Evolutionary conservation across 805 yeast species (phyloP).

Genomic region (Priceomyces melissophilus): DNA sequence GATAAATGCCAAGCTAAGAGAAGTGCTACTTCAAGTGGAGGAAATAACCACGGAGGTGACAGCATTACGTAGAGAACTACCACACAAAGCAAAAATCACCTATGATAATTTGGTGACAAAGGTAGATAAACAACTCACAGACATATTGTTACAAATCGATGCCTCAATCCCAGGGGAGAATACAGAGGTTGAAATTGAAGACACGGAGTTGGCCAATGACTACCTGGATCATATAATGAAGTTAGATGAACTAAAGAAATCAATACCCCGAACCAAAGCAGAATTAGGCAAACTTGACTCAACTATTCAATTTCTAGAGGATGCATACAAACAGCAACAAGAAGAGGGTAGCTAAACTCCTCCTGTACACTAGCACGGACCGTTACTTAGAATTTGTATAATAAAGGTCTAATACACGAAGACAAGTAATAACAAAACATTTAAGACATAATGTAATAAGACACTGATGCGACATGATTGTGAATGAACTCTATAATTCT

Average conservation of each 20-base stretch:
- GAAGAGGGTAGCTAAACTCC: constrained; percentile 2
- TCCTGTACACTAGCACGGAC: constrained; percentile 1
- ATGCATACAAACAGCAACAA: constrained; percentile 14
- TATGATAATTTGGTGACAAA: constrained; percentile 31
- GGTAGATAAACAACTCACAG: constrained; percentile 30
- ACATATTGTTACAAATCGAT: constrained; percentile 19
- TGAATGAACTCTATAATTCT: not conserved
- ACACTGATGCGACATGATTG: too few relatives aligned
- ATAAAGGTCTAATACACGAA: too few relatives aligned
- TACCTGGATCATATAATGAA: constrained; percentile 26
- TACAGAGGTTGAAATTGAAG: constrained; percentile 8
- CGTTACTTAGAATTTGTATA: too few relatives aligned
- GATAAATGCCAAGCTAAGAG: constrained; percentile 56
- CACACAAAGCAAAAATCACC: constrained; percentile 35
- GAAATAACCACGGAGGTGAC: constrained; percentile 57
- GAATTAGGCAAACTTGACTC: constrained; percentile 33
- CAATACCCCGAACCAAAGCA: constrained; percentile 34
- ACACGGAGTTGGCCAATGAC: constrained; percentile 18
- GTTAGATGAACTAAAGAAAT: constrained; percentile 30
- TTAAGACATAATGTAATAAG: too few relatives aligned
- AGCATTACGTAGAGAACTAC: constrained; percentile 51
- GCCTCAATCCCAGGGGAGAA: constrained; percentile 9
- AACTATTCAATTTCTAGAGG: constrained; percentile 26
- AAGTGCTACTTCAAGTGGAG: constrained; percentile 58
- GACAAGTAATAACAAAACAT: not conserved